phyloP scores from a whole-genome alignment of 495 filamentous ascomycete genomes.

The Penicillium robsamsonii region DNA sequence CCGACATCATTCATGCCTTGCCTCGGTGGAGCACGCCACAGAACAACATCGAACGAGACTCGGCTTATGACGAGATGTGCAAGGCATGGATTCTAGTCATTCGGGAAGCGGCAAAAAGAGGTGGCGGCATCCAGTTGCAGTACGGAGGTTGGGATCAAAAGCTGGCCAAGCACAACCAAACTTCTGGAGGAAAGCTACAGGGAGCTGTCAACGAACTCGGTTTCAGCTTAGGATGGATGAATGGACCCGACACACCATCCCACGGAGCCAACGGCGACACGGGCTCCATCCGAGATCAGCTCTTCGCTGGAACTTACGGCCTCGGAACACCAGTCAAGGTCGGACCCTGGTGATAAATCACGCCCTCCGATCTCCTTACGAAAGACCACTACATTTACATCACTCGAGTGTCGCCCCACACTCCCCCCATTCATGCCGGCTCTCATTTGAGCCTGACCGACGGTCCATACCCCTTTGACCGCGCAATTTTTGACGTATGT shows the following conservation, averaged over 20 bases:
- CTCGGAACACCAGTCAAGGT: constrained; percentile 66
- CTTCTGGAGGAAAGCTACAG: constrained; percentile 77
- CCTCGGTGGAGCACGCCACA: constrained; percentile 83
- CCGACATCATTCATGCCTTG: constrained; percentile 81
- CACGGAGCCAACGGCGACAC: constrained; percentile 48
- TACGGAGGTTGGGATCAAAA: constrained; percentile 92
- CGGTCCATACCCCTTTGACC: constrained; percentile 31
- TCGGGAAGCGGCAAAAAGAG: constrained; percentile 83
- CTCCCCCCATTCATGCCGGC: constrained; percentile 15
- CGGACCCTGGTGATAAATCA: constrained; percentile 60
- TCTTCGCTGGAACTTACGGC: constrained; percentile 75
- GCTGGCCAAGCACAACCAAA: constrained; percentile 82
- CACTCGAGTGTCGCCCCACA: constrained; percentile 11
- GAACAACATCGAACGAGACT: constrained; percentile 87
- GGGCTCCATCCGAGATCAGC: constrained; percentile 72
- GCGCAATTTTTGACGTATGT: constrained; percentile 40
- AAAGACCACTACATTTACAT: constrained; percentile 15
- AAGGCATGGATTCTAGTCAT: constrained; percentile 93
- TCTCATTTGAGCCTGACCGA: constrained; percentile 18
- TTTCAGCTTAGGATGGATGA: constrained; percentile 76
- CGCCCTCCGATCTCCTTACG: constrained; percentile 6
- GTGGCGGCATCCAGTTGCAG: constrained; percentile 86
- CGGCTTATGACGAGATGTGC: constrained; percentile 92
- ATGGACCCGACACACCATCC: constrained; percentile 48
- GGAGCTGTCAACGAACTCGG: constrained; percentile 75